Evolutionary conservation across 257 asterid genomes (phyloP).

Genomic region (Ophiorrhiza pumila): DNA sequence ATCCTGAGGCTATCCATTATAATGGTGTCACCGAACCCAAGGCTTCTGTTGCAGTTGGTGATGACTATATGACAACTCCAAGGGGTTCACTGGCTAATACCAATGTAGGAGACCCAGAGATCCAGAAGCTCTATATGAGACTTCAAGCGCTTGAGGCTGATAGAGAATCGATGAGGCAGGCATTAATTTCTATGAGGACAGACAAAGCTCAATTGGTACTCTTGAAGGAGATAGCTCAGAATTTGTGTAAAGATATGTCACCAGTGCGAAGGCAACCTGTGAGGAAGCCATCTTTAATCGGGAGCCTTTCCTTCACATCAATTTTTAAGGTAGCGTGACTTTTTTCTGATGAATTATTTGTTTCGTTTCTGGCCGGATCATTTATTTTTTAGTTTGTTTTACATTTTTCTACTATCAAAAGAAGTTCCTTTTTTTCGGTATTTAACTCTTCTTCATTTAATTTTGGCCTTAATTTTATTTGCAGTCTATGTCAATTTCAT

Average conservation of each 20-base stretch:
- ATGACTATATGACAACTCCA: constrained; percentile 56
- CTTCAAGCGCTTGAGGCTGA: constrained; percentile 97
- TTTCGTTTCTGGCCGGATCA: not conserved
- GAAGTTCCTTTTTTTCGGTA: not conserved
- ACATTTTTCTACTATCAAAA: not conserved
- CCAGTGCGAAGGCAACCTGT: constrained; percentile 47
- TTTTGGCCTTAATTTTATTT: not conserved
- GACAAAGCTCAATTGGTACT: constrained; percentile 82
- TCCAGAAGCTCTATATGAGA: constrained; percentile 80
- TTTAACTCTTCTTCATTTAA: not conserved
- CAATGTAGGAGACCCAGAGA: constrained; percentile 54
- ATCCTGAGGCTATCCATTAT: constrained; percentile 41
- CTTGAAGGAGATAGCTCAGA: constrained; percentile 93
- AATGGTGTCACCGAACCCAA: constrained; percentile 40
- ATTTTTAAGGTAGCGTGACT: constrained; percentile 63
- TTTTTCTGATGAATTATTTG: not conserved
- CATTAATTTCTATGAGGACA: constrained; percentile 74
- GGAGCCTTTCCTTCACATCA: constrained; percentile 51
- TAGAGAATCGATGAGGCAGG: constrained; percentile 95
- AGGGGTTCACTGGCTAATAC: constrained; percentile 37
- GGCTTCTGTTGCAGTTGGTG: constrained; percentile 43
- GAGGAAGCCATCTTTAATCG: constrained; percentile 46
- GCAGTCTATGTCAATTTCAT: not conserved
- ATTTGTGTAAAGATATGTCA: constrained; percentile 69
- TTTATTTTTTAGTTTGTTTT: not conserved